phyloP scores from a whole-genome alignment of 2,329 filamentous ascomycete genomes.

The Ophiobolus disseminans region DNA sequence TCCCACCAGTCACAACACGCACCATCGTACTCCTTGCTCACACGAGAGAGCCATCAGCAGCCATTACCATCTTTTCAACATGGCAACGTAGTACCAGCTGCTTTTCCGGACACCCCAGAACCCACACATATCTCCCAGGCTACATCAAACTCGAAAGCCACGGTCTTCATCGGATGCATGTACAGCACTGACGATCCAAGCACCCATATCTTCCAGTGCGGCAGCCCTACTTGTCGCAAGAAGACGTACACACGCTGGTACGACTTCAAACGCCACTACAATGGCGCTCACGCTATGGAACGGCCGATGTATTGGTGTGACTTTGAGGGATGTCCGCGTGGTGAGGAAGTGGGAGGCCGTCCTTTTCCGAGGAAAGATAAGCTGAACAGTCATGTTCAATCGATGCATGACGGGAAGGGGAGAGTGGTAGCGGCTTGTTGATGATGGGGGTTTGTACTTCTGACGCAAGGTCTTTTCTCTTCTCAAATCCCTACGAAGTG shows the following conservation, averaged over 20 bases:
- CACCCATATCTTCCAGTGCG: neutral
- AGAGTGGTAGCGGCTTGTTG: neutral
- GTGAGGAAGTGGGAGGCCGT: neutral
- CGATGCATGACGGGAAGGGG: neutral
- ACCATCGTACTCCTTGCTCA: no score
- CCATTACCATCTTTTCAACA: no score
- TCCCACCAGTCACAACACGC: no score
- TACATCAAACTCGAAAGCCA: no score
- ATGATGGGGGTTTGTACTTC: no score
- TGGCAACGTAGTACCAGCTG: no score
- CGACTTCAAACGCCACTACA: neutral
- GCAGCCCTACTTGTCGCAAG: neutral
- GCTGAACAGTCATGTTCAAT: neutral
- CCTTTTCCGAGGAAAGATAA: constrained; percentile 1
- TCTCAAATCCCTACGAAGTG: no score
- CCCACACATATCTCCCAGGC: no score
- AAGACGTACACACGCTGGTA: neutral
- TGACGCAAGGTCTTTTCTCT: no score
- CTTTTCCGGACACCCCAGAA: no score
- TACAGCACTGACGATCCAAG: neutral
- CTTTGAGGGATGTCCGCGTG: neutral
- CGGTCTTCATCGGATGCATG: neutral
- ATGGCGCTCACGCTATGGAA: neutral
- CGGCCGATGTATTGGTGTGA: neutral
- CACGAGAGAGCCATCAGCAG: no score